Percentiles rank a stretch among this genome's conserved stretches.
These are phyloP conservation scores for Puccinia brachypodii DNA, from an alignment of 1,284 basidiomycete genomes.

Conservation along the genomic window DNA sequence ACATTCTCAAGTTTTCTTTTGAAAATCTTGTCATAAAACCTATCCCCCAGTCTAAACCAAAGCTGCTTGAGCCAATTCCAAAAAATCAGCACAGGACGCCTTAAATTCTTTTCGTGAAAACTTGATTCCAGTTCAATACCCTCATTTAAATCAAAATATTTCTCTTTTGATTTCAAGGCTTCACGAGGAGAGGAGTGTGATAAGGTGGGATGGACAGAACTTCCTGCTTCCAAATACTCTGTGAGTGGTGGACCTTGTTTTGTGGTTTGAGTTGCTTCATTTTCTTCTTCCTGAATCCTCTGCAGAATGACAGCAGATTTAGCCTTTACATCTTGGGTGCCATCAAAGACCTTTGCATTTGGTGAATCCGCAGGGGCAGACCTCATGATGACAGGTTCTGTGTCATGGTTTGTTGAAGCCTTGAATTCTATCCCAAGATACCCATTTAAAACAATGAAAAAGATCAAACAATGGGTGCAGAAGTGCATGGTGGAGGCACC, in stretches of 20 bases:
- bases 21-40: background rate
- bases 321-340: background rate
- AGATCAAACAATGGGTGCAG: background rate
- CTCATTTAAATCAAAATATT: constrained; percentile 17
- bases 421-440: background rate
- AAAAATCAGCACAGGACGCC: background rate
- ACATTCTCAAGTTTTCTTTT: background rate
- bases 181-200: background rate
- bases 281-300: background rate
- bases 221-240: background rate
- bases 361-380: background rate
- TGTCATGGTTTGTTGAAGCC: background rate
- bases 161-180: background rate
- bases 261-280: background rate
- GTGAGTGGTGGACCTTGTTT: background rate
- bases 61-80: background rate
- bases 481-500: background rate
- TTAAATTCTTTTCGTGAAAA: background rate
- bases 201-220: background rate
- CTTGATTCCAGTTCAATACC: constrained; percentile 4
- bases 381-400: background rate
- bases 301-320: background rate
- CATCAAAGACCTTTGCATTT: background rate
- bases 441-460: background rate
- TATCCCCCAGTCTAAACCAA: background rate